Evolutionary conservation across 768 basidiomycete species (phyloP).

Genomic region (Amanita fuliginea): DNA sequence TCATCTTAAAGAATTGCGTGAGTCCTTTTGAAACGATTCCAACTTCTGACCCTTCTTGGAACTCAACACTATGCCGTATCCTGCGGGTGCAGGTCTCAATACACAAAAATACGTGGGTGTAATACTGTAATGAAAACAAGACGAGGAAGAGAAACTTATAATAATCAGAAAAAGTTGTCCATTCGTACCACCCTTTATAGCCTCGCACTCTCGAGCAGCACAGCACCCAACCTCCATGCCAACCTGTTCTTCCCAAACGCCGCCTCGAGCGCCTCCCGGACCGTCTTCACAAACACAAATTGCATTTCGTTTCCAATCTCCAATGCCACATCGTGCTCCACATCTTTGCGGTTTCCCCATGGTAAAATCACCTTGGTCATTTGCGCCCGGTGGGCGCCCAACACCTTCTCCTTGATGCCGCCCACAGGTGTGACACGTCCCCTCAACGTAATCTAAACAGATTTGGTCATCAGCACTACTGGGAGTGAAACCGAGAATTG

Average conservation of each 20-base stretch:
- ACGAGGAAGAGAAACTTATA: not conserved
- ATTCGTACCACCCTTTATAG: slow-evolving; percentile 23
- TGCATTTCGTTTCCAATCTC: slow-evolving; percentile 68
- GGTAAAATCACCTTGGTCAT: slow-evolving; percentile 80
- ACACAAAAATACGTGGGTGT: too few relatives aligned
- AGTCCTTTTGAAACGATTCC: too few relatives aligned
- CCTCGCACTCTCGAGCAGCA: slow-evolving; percentile 41
- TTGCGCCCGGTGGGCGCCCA: slow-evolving; percentile 83
- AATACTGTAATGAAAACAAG: too few relatives aligned
- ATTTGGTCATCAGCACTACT: not conserved
- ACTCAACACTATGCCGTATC: too few relatives aligned
- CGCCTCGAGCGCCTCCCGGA: slow-evolving; percentile 73
- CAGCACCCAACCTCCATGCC: slow-evolving; percentile 46
- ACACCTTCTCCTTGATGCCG: slow-evolving; percentile 86
- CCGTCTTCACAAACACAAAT: slow-evolving; percentile 71
- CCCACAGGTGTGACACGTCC: slow-evolving; percentile 79
- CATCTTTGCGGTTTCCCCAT: slow-evolving; percentile 76
- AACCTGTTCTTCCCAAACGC: slow-evolving; percentile 68
- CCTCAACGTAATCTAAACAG: slow-evolving; percentile 60
- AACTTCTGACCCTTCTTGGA: too few relatives aligned
- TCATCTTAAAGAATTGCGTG: too few relatives aligned
- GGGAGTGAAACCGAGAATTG: not conserved
- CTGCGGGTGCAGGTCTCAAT: too few relatives aligned
- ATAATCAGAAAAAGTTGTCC: too few relatives aligned
- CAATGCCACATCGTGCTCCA: slow-evolving; percentile 71